Percentiles rank a stretch among this genome's conserved stretches.
Conservation (phyloP, 192 early-diverging fungal species). For the Coemansia sp. region DNA sequence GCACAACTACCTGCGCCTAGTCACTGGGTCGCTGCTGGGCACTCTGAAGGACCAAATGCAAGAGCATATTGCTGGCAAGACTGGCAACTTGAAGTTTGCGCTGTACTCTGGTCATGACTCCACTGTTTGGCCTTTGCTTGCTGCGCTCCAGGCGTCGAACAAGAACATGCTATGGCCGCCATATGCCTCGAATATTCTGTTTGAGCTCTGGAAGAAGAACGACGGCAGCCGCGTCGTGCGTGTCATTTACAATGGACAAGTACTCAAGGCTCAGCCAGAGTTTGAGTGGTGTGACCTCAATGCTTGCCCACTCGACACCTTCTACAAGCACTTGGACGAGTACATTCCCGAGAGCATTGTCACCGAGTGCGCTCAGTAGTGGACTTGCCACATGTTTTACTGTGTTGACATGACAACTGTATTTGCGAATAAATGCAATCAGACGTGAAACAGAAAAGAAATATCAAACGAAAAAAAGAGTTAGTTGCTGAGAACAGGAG, state of each 20-base stretch:
- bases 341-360: constrained; percentile 40
- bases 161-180: constrained; percentile 55
- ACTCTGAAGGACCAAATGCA: constrained; percentile 43
- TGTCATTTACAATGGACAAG: constrained; percentile 58
- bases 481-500: background rate
- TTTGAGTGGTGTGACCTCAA: constrained; percentile 50
- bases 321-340: constrained; percentile 27
- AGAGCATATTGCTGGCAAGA: constrained; percentile 24
- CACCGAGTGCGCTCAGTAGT: constrained; percentile 18
- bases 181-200: constrained; percentile 54
- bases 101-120: constrained; percentile 58
- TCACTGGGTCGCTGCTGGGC: constrained; percentile 51
- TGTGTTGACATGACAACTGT: background rate
- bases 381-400: background rate
- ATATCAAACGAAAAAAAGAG: background rate
- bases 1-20: constrained; percentile 28
- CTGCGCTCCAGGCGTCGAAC: constrained; percentile 32
- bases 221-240: constrained; percentile 47
- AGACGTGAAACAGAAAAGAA: background rate
- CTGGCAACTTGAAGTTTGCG: constrained; percentile 39
- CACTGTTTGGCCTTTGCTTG: constrained; percentile 50
- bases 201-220: constrained; percentile 56
- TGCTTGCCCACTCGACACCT: constrained; percentile 37
- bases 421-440: background rate
- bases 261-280: constrained; percentile 26